Evolutionary conservation across 805 yeast species (phyloP), one percentile per base, ranked within the genome.

Genomic region (Schwanniomyces sp.): DNA sequence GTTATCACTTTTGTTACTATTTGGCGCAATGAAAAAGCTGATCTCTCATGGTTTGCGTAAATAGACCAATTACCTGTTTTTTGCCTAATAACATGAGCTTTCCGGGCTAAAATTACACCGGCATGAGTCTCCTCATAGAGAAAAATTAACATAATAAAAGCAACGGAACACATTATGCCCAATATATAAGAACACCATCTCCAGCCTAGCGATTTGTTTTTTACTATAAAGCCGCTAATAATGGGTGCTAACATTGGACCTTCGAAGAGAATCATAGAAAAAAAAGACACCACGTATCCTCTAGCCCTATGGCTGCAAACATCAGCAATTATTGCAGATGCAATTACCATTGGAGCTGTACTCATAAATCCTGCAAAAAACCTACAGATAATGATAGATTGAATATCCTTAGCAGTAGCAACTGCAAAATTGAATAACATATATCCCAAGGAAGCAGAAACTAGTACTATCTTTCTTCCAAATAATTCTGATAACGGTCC

Each of bases 321-420:
- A 61, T 89, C 96, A 5, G 92, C 86, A 67, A 88, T 83, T 0
- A 86, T 78, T 41, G 94, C 95, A 25, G 94, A 92, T 12, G 91
- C 56, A 39, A 86, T 86, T 24, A 87, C 90, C 61, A 88, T 63
- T 0, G 91, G 88, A 30, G 91, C 88, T 21, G 91, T 88, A 55
- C 94, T 94, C 45, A 84, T 65, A 56, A 82, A 74, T 45, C 94
- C 94, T 28, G 84, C 83, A 61, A 88, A 82, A 61, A 86, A 88
- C 52, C 96, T 78, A 65, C 86, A 79, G 36, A 88, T 73, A 66
- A 88, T 58, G 47, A 88, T 69, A 0, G 94, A 83, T 65, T 88
- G 94, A 41, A 86, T 52, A 57, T 89, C 85, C 57, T 86, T 76
- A 30, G 86, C 87, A 11, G 85, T 74, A 1, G 91, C 95, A 18